phyloP scores from a whole-genome alignment of 805 yeast species.

The Candida yuanshanica region DNA sequence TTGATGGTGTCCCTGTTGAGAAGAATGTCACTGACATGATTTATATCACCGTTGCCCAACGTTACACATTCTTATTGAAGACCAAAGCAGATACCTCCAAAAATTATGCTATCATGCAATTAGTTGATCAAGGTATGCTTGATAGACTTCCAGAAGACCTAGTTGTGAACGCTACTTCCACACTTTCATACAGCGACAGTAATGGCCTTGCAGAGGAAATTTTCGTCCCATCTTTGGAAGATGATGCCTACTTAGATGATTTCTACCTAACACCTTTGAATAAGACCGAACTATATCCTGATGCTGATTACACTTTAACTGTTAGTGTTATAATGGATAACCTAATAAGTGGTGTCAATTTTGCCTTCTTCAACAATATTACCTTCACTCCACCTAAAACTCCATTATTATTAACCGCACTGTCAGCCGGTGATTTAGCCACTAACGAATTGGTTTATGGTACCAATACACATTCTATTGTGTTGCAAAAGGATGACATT shows the following conservation, averaged over 20 bases:
- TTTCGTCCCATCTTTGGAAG: conserved; percentile 42
- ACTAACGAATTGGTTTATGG: conserved; percentile 59
- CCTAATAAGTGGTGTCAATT: conserved; percentile 80
- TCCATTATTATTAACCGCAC: conserved; percentile 76
- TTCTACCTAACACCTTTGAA: conserved; percentile 63
- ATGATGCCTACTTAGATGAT: conserved; percentile 63
- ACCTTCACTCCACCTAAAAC: conserved; percentile 77
- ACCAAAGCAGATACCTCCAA: conserved; percentile 59
- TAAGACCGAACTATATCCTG: conserved; percentile 49
- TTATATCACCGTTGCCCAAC: conserved; percentile 87
- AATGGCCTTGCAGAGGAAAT: conserved; percentile 35
- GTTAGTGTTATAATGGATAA: conserved; percentile 80
- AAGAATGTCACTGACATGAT: conserved; percentile 62
- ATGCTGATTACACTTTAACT: conserved; percentile 64
- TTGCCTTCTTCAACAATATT: conserved; percentile 93
- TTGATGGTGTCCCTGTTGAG: conserved; percentile 85
- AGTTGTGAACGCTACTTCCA: conserved; percentile 67
- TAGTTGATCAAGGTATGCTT: conserved; percentile 76
- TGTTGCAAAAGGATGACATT: conserved; percentile 28
- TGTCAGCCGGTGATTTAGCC: conserved; percentile 61
- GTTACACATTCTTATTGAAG: conserved; percentile 73
- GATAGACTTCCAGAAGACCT: conserved; percentile 67
- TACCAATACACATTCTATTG: conserved; percentile 27
- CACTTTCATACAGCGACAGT: conserved; percentile 50
- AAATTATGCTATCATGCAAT: conserved; percentile 80